phyloP scores from a whole-genome alignment of 2,329 filamentous ascomycete species.

The Epichloe hybrida region DNA sequence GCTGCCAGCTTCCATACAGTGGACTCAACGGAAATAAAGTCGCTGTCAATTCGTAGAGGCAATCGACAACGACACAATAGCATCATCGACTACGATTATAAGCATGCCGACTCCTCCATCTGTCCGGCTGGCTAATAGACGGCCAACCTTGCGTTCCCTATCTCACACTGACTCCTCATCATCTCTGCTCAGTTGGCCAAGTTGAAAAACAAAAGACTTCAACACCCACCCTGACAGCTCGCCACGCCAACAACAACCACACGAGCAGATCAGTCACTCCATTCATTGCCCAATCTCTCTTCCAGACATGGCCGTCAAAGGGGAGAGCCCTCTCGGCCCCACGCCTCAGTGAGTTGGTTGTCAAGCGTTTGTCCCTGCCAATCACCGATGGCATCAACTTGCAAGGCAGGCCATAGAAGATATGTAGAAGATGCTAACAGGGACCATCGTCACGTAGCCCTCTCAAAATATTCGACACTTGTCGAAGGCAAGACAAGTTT shows the following conservation, averaged over 20 bases:
- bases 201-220: too few relatives aligned
- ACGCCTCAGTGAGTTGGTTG: constrained; percentile 4
- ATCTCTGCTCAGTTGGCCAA: neutral
- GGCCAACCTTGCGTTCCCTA: too few relatives aligned
- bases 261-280: neutral
- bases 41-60: too few relatives aligned
- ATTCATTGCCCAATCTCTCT: neutral
- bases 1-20: too few relatives aligned
- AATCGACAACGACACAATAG: too few relatives aligned
- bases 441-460: constrained; percentile 25
- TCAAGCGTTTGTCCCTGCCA: too few relatives aligned
- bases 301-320: constrained; percentile 2
- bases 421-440: neutral
- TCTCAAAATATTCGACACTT: constrained; percentile 44
- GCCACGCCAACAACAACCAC: neutral
- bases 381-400: too few relatives aligned
- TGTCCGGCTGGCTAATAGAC: too few relatives aligned
- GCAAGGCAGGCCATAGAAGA: neutral
- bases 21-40: too few relatives aligned
- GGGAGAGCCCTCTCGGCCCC: neutral
- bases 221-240: too few relatives aligned
- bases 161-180: neutral
- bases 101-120: too few relatives aligned
- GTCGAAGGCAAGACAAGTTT: constrained; percentile 37
- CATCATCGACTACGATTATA: too few relatives aligned